Conservation (phyloP, 108 stramenopile genomes). For the Cyclotella cryptica region DNA sequence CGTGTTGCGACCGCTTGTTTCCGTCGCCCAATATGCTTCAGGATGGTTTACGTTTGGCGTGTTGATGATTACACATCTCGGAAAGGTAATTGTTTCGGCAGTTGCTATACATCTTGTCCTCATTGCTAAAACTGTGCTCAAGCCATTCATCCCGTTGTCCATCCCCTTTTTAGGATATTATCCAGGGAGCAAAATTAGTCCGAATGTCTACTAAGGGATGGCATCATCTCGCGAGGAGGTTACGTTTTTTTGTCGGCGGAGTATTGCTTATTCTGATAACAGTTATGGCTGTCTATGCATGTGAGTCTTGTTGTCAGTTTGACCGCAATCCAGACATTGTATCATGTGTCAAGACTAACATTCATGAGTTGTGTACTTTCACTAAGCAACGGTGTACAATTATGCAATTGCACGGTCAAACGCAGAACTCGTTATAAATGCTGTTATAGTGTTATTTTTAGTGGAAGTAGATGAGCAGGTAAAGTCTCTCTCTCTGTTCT, state of each 20-base stretch:
- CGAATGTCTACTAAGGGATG: background rate
- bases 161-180: conserved; percentile 6
- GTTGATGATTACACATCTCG: conserved; percentile 16
- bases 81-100: background rate
- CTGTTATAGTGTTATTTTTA: conserved; percentile 32
- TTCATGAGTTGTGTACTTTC: too few species aligned
- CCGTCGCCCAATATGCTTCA: background rate
- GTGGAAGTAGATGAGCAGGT: conserved; percentile 33
- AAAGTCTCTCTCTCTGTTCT: background rate
- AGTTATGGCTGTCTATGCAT: conserved; percentile 15
- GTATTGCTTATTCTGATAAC: conserved; percentile 11
- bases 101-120: background rate
- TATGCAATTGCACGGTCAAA: conserved; percentile 24
- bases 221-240: background rate
- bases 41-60: conserved; percentile 23
- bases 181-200: conserved; percentile 21
- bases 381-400: conserved; percentile 17
- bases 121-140: background rate
- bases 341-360: too few species aligned
- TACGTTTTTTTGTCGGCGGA: conserved; percentile 9
- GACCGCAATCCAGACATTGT: too few species aligned
- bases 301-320: too few species aligned
- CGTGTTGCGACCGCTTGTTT: background rate
- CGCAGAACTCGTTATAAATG: conserved; percentile 30
- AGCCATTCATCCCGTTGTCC: background rate